These are phyloP conservation scores for Fusarium globosum DNA, from an alignment of 2,329 filamentous ascomycete genomes.

Conservation along the genomic window DNA sequence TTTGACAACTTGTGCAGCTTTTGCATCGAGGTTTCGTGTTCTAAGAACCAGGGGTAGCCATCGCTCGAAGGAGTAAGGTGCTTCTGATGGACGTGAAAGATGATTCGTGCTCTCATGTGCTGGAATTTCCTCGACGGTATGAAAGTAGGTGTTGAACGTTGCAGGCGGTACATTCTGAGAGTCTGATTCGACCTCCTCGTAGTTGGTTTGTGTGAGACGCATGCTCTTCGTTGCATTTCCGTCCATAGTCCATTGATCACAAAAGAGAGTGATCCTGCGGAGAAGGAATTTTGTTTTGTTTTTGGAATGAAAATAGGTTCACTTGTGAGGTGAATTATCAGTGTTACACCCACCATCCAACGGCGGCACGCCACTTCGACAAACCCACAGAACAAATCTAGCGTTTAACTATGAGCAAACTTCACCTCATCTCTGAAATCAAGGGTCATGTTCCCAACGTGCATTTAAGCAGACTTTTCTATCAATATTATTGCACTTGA, in stretches of 20 bases:
- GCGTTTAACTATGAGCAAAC: not conserved
- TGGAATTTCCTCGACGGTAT: not conserved
- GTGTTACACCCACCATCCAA: not conserved
- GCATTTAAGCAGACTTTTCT: not conserved
- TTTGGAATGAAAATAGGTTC: not conserved
- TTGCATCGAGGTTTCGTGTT: conserved; percentile 45
- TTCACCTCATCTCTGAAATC: not conserved
- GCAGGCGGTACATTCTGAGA: conserved; percentile 2
- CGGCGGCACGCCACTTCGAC: not conserved
- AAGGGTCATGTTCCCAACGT: not conserved
- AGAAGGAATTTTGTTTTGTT: not conserved
- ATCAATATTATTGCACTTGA: too few species aligned
- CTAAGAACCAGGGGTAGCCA: conserved; percentile 55
- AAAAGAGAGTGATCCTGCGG: not conserved
- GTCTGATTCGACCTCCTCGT: conserved; percentile 3
- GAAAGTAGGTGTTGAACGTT: conserved; percentile 24
- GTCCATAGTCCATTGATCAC: not conserved
- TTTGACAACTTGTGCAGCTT: conserved; percentile 45
- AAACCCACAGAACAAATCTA: not conserved
- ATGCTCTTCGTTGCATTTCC: not conserved
- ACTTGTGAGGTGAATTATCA: not conserved
- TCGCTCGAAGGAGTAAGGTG: conserved; percentile 53
- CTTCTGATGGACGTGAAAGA: conserved; percentile 33
- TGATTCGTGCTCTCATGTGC: not conserved
- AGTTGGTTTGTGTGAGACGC: not conserved